Conservation (phyloP, 208 protist genomes). For the Balamuthia mandrillaris region DNA sequence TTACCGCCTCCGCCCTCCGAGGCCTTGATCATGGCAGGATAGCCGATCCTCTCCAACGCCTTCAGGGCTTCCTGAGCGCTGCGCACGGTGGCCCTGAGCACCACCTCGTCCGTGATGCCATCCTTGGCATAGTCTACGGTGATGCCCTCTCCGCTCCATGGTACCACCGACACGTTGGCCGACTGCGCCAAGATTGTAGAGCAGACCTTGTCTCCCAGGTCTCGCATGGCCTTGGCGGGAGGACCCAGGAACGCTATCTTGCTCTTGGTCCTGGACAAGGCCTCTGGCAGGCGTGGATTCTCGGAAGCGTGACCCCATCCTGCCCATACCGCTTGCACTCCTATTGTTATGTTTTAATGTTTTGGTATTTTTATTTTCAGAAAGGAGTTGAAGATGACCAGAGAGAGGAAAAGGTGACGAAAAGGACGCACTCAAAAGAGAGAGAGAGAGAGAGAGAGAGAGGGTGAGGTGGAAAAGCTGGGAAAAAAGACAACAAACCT, state of each 20-base stretch:
- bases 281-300: conserved; percentile 90
- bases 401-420: too few relatives aligned
- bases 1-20: conserved; percentile 97
- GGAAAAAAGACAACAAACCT: too few relatives aligned
- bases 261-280: conserved; percentile 42
- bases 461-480: too few relatives aligned
- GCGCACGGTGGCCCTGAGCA: conserved; percentile 85
- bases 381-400: too few relatives aligned
- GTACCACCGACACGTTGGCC: conserved; percentile 87
- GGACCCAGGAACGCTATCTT: conserved; percentile 77
- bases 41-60: conserved; percentile 85
- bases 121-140: conserved; percentile 17
- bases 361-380: too few relatives aligned
- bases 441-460: too few relatives aligned
- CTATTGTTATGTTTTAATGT: too few relatives aligned
- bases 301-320: conserved; percentile 98
- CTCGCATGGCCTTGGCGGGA: conserved; percentile 59
- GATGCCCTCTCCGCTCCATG: conserved; percentile 77
- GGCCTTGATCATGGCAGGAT: conserved; percentile 97
- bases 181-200: conserved; percentile 95
- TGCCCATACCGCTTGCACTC: conserved; percentile 91
- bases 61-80: conserved; percentile 83
- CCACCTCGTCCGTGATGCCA: conserved; percentile 78
- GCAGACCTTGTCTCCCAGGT: conserved; percentile 95
- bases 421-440: too few relatives aligned